phyloP scores from a whole-genome alignment of 169 alveolate genomes.

The Cryptosporidium sp. region DNA sequence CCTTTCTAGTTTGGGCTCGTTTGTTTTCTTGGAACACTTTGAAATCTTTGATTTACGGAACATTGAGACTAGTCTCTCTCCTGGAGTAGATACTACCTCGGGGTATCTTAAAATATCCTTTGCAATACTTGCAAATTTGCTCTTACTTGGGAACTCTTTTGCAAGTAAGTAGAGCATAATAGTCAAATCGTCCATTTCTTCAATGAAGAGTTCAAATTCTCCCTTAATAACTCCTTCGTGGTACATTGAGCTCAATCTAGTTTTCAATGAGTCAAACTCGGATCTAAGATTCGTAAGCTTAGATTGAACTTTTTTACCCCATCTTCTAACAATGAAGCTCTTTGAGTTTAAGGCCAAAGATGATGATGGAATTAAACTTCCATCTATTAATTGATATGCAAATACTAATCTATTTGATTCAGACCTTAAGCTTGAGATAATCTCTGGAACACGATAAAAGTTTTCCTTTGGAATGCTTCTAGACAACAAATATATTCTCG shows the following conservation, averaged over 20 bases:
- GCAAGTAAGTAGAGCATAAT: constrained; percentile 51
- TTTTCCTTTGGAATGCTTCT: constrained; percentile 35
- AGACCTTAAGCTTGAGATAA: constrained; percentile 34
- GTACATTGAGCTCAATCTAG: constrained; percentile 47
- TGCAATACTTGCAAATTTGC: constrained; percentile 1
- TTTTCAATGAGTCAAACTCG: constrained; percentile 10
- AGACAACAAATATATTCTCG: constrained; percentile 27
- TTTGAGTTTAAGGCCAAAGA: constrained; percentile 32
- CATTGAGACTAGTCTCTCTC: constrained; percentile 28
- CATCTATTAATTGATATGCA: constrained; percentile 41
- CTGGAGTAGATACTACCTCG: constrained; percentile 61
- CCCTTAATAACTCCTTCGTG: constrained; percentile 45
- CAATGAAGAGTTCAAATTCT: constrained; percentile 36
- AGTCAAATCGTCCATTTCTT: constrained; percentile 65
- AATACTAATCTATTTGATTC: constrained; percentile 44
- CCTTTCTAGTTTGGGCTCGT: not conserved
- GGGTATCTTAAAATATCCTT: constrained; percentile 65
- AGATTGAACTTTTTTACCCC: constrained; percentile 34
- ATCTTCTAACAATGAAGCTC: constrained; percentile 56
- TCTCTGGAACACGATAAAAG: constrained; percentile 29
- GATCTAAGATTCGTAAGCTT: constrained; percentile 12
- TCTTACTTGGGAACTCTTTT: constrained; percentile 36
- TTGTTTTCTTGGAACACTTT: not conserved
- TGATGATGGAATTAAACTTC: constrained; percentile 35
- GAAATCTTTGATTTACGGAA: constrained; percentile 11